Percentiles rank a stretch among this genome's conserved stretches.
Evolutionary conservation across 2,329 filamentous ascomycete genomes (phyloP).

Genomic region (Meredithiella fracta): DNA sequence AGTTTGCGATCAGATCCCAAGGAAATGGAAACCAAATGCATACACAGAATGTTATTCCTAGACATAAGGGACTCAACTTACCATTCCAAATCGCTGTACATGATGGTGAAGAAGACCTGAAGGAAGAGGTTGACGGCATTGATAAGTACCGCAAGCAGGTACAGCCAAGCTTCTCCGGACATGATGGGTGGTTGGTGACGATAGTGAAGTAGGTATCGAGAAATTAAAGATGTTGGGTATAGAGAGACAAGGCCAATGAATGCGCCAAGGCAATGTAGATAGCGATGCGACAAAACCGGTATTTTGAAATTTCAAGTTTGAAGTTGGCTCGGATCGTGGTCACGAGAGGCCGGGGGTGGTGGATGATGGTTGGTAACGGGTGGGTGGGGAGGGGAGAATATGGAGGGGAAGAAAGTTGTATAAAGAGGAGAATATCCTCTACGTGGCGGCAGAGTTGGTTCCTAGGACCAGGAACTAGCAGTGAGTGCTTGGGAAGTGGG

Average conservation of each 20-base stretch:
- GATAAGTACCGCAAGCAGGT: slow-evolving; percentile 92
- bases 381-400: not conserved
- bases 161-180: slow-evolving; percentile 98
- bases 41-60: not conserved
- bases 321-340: too few species aligned
- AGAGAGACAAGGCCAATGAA: too few species aligned
- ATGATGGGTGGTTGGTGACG: slow-evolving; percentile 29
- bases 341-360: too few species aligned
- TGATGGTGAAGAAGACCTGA: slow-evolving; percentile 99
- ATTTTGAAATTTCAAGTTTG: too few species aligned
- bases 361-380: too few species aligned
- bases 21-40: not conserved
- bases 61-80: slow-evolving; percentile 31
- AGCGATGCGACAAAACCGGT: too few species aligned
- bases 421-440: not conserved
- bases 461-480: too few species aligned
- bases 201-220: not conserved
- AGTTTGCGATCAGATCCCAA: not conserved
- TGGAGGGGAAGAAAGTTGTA: not conserved
- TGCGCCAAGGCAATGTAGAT: too few species aligned
- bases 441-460: too few species aligned
- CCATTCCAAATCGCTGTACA: slow-evolving; percentile 99
- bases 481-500: not conserved
- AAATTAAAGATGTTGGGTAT: too few species aligned
- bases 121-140: slow-evolving; percentile 99